Percentiles rank a stretch among this genome's conserved stretches.
Evolutionary conservation across 768 basidiomycete genomes (phyloP).

Genomic region (Suillus sp.): DNA sequence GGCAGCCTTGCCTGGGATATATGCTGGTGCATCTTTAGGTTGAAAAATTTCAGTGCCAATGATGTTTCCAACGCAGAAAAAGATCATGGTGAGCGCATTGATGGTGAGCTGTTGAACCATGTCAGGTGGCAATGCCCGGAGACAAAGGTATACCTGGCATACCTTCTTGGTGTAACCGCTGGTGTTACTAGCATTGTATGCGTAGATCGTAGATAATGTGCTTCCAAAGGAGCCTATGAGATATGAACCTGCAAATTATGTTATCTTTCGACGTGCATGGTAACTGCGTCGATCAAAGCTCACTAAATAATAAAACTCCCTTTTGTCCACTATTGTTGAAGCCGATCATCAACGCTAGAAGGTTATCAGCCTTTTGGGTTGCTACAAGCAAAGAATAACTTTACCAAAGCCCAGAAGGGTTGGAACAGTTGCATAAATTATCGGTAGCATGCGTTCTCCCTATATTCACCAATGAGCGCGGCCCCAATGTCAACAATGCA

Average conservation of each 20-base stretch:
- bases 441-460: constrained; percentile 27
- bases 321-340: constrained; percentile 24
- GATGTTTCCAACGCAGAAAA: constrained; percentile 26
- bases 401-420: constrained; percentile 23
- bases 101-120: constrained; percentile 19
- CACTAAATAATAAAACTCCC: constrained; percentile 25
- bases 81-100: constrained; percentile 22
- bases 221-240: constrained; percentile 29
- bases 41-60: constrained; percentile 30
- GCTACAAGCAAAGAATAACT: neutral
- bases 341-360: constrained; percentile 26
- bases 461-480: neutral
- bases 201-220: constrained; percentile 28
- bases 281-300: constrained; percentile 1
- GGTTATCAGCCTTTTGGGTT: neutral
- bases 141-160: neutral
- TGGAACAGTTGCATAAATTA: constrained; percentile 23
- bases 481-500: neutral
- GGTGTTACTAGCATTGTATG: constrained; percentile 31
- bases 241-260: constrained; percentile 18
- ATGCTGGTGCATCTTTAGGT: constrained; percentile 26
- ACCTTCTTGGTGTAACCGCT: constrained; percentile 33
- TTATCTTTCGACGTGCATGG: neutral
- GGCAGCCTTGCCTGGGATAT: constrained; percentile 37
- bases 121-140: neutral